Conservation (phyloP, 768 basidiomycete genomes). For the Mrakia blollopis region DNA sequence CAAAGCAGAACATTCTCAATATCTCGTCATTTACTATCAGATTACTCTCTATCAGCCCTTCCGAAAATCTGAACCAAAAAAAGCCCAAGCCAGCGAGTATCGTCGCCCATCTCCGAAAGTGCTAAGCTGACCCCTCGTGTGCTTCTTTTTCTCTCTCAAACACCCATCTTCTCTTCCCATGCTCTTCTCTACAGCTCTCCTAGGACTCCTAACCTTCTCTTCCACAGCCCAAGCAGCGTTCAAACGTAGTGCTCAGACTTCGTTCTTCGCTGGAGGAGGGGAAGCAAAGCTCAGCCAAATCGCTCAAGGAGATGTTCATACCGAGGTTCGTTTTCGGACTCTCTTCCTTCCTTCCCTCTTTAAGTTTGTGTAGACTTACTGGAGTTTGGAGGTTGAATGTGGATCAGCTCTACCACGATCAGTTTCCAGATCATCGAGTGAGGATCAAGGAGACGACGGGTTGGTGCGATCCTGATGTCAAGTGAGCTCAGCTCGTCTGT, state of each 20-base stretch:
- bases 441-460: slow-evolving; percentile 31
- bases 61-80: no score
- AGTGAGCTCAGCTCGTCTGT: slow-evolving; percentile 12
- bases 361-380: no score
- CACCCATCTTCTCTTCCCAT: not conserved
- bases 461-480: slow-evolving; percentile 23
- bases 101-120: not conserved
- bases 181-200: not conserved
- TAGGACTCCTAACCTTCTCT: not conserved
- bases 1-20: no score
- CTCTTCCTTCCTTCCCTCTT: not conserved
- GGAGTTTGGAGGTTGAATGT: not conserved
- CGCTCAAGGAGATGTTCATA: not conserved
- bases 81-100: no score
- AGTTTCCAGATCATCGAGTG: slow-evolving; percentile 18
- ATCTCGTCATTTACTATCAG: no score
- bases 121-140: not conserved
- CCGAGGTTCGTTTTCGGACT: not conserved
- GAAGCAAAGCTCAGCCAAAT: not conserved
- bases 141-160: not conserved
- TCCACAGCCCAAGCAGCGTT: slow-evolving; percentile 6
- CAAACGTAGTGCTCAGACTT: not conserved
- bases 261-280: slow-evolving; percentile 6
- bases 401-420: slow-evolving; percentile 14
- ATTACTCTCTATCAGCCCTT: no score